These are phyloP conservation scores for Pneumocystis jirovecii DNA, from an alignment of 1,139 yeast genomes.

Conservation along the genomic window DNA sequence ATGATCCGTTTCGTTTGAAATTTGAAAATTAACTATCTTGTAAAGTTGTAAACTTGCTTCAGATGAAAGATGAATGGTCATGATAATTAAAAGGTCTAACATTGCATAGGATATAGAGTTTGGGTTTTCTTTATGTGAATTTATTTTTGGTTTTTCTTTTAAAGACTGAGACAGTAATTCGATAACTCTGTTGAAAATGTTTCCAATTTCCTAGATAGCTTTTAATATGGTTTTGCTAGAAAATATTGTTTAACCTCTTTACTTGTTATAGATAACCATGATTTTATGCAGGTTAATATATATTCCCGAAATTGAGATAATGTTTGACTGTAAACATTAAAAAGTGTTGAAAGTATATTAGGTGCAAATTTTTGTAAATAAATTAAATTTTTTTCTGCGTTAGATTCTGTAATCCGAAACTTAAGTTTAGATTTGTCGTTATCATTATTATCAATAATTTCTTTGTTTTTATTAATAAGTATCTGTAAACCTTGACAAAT, in stretches of 20 bases:
- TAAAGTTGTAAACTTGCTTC: slow-evolving; percentile 60
- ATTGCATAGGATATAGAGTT: slow-evolving; percentile 61
- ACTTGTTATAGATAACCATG: slow-evolving; percentile 58
- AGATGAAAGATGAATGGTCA: slow-evolving; percentile 68
- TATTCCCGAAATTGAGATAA: slow-evolving; percentile 69
- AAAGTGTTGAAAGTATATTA: slow-evolving; percentile 69
- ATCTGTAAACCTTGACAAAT: slow-evolving; percentile 70
- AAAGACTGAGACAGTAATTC: slow-evolving; percentile 58
- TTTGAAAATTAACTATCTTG: slow-evolving; percentile 59
- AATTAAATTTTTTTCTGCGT: slow-evolving; percentile 43
- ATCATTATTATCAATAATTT: slow-evolving; percentile 29
- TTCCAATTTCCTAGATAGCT: slow-evolving; percentile 37
- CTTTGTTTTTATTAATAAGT: slow-evolving; percentile 61
- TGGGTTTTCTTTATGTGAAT: slow-evolving; percentile 24
- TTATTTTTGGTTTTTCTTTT: slow-evolving; percentile 37
- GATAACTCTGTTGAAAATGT: slow-evolving; percentile 77
- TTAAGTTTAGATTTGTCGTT: slow-evolving; percentile 43
- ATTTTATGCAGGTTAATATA: slow-evolving; percentile 72
- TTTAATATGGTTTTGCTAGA: slow-evolving; percentile 3
- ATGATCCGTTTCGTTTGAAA: slow-evolving; percentile 40
- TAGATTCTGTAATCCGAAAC: slow-evolving; percentile 43
- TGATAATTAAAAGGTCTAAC: slow-evolving; percentile 79
- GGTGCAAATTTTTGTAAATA: slow-evolving; percentile 48
- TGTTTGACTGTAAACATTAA: slow-evolving; percentile 82
- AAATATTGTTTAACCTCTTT: slow-evolving; percentile 21